Base-by-base conservation (phyloP, 1,139 yeast genomes). In the Debaryomycetaceae sp. region DNA sequence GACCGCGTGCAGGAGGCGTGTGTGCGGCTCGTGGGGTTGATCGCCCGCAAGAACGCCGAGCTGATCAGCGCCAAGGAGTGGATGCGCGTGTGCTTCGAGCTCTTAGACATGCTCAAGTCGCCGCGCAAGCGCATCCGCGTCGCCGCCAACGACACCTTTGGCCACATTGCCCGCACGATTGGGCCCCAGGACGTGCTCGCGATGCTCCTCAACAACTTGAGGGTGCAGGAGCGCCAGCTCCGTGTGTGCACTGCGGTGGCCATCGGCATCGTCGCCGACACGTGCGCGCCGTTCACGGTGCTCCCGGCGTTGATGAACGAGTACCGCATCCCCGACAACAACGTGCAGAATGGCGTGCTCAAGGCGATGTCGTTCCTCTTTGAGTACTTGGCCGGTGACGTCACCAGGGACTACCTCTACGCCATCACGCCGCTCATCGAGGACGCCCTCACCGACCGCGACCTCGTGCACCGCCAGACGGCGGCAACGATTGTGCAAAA, bases 201-300 rank as follows among this genome's bases (percentile, higher is more conserved):
- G 0, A 83, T 95, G 44, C 61, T 93, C 22, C 63, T 93, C 35
- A 85, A 84, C 44, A 91, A 91, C 45, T 62, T 93, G 40, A 71
- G 86, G 37, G 95, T 89, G 4, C 97, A 91, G 53, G 98, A 91
- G 49, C 84, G 99, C 50, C 98, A 93, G 56, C 67, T 88, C 27
- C 80, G 99, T 48, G 96, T 93, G 9, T 89, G 96, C 51, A 88
- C 98, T 0, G 96, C 98, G 1, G 97, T 93, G 25, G 99, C 99
- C 0, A 85, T 93, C 44, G 98, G 96, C 22, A 89, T 93, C 46
- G 95, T 93, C 10, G 97, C 98, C 0, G 94, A 89, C 36, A 78
- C 83, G 0, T 91, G 98, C 58, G 77, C 85, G 0, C 96, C 98
- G 0, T 91, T 85, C 54, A 85, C 97, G 0, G 95, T 91, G 1